Base-by-base conservation (phyloP, 306 rosid genomes). In the Notholithocarpus densiflorus region DNA sequence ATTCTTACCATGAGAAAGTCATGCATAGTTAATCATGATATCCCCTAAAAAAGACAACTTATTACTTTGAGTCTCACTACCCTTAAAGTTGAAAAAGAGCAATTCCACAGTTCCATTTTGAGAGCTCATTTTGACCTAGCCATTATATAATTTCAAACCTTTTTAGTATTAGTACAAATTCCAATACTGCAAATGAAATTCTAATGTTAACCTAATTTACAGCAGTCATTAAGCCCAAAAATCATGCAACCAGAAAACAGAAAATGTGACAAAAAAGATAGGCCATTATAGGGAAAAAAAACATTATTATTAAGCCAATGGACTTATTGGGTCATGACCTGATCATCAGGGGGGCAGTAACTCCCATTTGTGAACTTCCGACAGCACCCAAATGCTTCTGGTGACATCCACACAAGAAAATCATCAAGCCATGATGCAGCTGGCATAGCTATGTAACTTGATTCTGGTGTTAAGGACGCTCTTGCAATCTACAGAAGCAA, bases 361-460 rank as follows among this genome's bases (percentile, higher is more conserved):
- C 92, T 89, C 73, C 86, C 94, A 87, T 93, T 91, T 12, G 86
- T 90, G 84, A 95, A 95, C 88, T 95, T 95, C 84, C 98, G 89
- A 87, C 99, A 95, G 91, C 99, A 95, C 74, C 99, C 99, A 91
- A 95, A 95, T 83, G 99, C 99, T 86, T 95, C 98, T 66, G 99
- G 99, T 81, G 99, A 95, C 75, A 93, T 83, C 99, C 99, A 95
- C 80, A 95, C 97, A 74, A 95, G 98, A 86, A 88, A 95, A 87
- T 95, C 99, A 90, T 95, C 99, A 68, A 95, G 99, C 99, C 99
- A 95, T 13, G 99, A 95, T 75, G 99, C 99, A 82, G 99, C 99
- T 54, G 99, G 97, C 89, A 93, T 95, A 71, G 99, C 94, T 68
- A 95, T 89, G 89, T 91, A 95, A 88, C 96, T 95, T 65, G 94